Conservation (phyloP, 805 yeast genomes). For the Metschnikowia kofuensis region DNA sequence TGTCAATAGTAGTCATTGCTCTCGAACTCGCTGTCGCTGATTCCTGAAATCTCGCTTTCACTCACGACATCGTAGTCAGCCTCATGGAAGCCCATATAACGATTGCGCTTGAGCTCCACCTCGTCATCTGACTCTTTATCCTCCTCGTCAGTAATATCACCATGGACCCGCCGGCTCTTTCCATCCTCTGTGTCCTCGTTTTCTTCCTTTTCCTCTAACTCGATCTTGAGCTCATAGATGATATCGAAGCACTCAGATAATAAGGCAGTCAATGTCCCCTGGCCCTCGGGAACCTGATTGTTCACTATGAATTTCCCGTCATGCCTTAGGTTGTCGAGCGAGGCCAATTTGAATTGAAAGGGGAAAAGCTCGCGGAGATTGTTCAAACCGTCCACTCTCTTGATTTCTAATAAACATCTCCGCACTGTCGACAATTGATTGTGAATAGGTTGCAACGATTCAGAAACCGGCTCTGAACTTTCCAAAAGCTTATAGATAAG, state of each 20-base stretch:
- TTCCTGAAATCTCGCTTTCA: slow-evolving; percentile 28
- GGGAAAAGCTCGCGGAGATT: slow-evolving; percentile 91
- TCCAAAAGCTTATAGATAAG: slow-evolving; percentile 84
- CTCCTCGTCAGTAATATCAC: slow-evolving; percentile 18
- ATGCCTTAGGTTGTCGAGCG: slow-evolving; percentile 77
- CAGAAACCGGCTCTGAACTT: slow-evolving; percentile 92
- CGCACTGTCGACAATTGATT: slow-evolving; percentile 91
- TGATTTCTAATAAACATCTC: slow-evolving; percentile 83
- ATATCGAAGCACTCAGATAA: slow-evolving; percentile 94
- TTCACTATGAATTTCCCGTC: slow-evolving; percentile 93
- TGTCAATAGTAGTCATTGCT: slow-evolving; percentile 41
- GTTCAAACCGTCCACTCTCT: slow-evolving; percentile 88
- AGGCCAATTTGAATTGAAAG: slow-evolving; percentile 89
- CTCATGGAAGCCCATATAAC: slow-evolving; percentile 43
- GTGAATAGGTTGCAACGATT: slow-evolving; percentile 88
- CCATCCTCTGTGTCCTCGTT: slow-evolving; percentile 13
- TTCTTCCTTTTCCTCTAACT: slow-evolving; percentile 63
- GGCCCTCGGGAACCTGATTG: slow-evolving; percentile 94
- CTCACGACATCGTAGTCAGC: slow-evolving; percentile 44
- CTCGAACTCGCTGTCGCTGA: slow-evolving; percentile 35
- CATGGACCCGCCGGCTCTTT: slow-evolving; percentile 6
- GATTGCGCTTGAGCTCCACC: slow-evolving; percentile 41
- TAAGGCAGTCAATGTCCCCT: slow-evolving; percentile 88
- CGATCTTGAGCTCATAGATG: slow-evolving; percentile 84
- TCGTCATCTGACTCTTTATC: slow-evolving; percentile 40